Evolutionary conservation across 768 basidiomycete species (phyloP).

Genomic region (Chalciporus piperatus): DNA sequence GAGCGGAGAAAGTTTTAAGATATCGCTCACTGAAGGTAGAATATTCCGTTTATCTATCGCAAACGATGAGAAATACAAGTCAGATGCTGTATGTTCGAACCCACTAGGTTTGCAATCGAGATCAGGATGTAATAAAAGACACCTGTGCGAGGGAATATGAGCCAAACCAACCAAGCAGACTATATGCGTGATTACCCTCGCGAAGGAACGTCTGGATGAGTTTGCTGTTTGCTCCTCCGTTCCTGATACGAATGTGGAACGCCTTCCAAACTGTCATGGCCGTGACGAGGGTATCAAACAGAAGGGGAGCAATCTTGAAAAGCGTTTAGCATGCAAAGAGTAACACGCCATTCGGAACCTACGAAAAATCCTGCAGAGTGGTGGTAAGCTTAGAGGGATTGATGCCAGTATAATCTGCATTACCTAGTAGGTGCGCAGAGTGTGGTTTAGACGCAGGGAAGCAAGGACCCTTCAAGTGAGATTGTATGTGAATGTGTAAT

Average conservation of each 20-base stretch:
- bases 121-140: slow-evolving; percentile 85
- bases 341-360: slow-evolving; percentile 25
- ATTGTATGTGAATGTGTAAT: neutral
- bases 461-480: slow-evolving; percentile 61
- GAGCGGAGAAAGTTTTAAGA: neutral
- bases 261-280: slow-evolving; percentile 81
- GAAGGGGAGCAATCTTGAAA: slow-evolving; percentile 71
- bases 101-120: slow-evolving; percentile 76
- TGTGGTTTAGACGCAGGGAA: slow-evolving; percentile 81
- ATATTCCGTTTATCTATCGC: slow-evolving; percentile 69
- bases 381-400: slow-evolving; percentile 6
- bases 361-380: slow-evolving; percentile 53
- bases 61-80: slow-evolving; percentile 1
- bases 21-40: slow-evolving; percentile 71
- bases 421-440: slow-evolving; percentile 79
- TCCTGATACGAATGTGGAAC: slow-evolving; percentile 69
- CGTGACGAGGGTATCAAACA: slow-evolving; percentile 79
- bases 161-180: neutral
- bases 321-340: slow-evolving; percentile 5
- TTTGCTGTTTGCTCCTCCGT: slow-evolving; percentile 72
- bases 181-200: slow-evolving; percentile 49
- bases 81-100: slow-evolving; percentile 9
- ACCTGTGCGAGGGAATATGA: slow-evolving; percentile 32
- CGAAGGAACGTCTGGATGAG: slow-evolving; percentile 83
- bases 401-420: slow-evolving; percentile 14